These are phyloP conservation scores for Petunia secreta DNA, from an alignment of 257 asterid species.

Conservation along the genomic window DNA sequence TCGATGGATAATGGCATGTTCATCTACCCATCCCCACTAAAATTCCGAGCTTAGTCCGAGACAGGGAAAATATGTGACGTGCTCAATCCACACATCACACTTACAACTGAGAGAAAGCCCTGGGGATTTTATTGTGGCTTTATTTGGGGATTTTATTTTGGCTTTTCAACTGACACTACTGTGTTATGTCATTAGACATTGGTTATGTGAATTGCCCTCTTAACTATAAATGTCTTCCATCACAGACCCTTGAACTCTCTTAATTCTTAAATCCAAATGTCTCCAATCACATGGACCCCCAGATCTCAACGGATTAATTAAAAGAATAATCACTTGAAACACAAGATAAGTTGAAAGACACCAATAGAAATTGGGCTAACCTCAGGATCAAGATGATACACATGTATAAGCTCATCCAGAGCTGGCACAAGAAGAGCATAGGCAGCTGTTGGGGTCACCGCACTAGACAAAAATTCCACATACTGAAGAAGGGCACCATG, in stretches of 20 bases:
- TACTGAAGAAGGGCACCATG: slow-evolving; percentile 99
- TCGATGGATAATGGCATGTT: background rate
- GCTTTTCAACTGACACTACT: background rate
- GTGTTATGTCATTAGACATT: background rate
- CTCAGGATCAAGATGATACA: slow-evolving; percentile 98
- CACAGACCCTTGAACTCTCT: background rate
- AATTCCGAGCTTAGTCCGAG: background rate
- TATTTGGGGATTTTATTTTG: background rate
- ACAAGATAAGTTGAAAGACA: slow-evolving; percentile 24
- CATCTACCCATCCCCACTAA: background rate
- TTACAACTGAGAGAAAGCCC: background rate
- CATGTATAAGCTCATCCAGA: slow-evolving; percentile 90
- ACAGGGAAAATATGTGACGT: background rate
- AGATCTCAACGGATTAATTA: slow-evolving; percentile 1
- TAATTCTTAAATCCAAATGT: background rate
- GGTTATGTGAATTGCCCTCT: background rate
- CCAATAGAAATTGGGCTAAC: slow-evolving; percentile 42
- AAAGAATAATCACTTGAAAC: slow-evolving; percentile 20
- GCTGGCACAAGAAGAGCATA: slow-evolving; percentile 88
- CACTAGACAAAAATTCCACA: slow-evolving; percentile 93
- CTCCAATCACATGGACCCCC: background rate
- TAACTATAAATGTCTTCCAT: background rate
- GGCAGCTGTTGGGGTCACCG: slow-evolving; percentile 71
- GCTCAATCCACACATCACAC: background rate
- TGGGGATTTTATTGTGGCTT: background rate